phyloP scores from a whole-genome alignment of 108 stramenopile genomes.

The Aureococcus anophagefferens region DNA sequence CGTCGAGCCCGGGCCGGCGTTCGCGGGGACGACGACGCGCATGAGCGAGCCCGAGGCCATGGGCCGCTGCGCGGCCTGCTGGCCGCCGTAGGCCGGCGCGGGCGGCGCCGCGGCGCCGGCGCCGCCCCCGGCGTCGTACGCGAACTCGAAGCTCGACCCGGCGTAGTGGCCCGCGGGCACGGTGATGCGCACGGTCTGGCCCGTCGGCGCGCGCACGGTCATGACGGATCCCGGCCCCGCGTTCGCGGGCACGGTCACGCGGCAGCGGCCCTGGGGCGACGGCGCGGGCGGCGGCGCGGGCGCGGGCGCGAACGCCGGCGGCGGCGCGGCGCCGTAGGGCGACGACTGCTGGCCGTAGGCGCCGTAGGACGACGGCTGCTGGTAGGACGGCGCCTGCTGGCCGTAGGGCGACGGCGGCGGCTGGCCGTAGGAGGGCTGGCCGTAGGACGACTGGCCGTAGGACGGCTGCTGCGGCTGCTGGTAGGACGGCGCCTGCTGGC shows the following conservation, averaged over 20 bases:
- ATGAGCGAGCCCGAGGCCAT: neutral
- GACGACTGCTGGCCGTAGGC: too few species aligned
- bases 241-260: neutral
- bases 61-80: neutral
- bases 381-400: too few species aligned
- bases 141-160: neutral
- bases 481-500: too few species aligned
- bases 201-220: neutral
- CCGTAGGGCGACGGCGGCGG: neutral
- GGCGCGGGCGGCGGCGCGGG: neutral
- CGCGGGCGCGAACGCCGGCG: neutral
- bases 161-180: neutral
- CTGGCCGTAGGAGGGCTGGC: neutral
- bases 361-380: too few species aligned
- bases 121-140: neutral
- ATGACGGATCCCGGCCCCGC: neutral
- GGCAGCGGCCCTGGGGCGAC: neutral
- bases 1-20: neutral
- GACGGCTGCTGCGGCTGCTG: too few species aligned
- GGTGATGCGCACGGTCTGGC: neutral
- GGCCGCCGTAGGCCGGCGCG: neutral
- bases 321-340: too few species aligned
- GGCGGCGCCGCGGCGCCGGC: neutral
- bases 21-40: neutral
- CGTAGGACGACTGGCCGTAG: too few species aligned